Base-by-base conservation (phyloP, 176 grass and related monocot genomes). In the Triticum aestivum region DNA sequence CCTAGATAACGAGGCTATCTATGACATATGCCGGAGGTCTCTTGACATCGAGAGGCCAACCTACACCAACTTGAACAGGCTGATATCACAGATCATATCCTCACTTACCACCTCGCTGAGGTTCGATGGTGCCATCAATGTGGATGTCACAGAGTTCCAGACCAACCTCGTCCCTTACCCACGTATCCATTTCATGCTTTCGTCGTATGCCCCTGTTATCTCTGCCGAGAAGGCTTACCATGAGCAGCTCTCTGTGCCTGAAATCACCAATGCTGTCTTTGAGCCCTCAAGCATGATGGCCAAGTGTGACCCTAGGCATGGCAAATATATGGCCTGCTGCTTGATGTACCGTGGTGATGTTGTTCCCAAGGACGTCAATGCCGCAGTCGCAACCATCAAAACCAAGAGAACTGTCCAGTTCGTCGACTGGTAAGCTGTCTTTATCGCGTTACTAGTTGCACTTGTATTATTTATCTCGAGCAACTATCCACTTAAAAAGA, bases 271-370 rank as follows among this genome's bases (percentile, higher is more conserved):
- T 86, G 91, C 96, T 65, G 96, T 98, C n/a, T 98, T 98, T 80
- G 96, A 98, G 83, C 96, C 96, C 34, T 93, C 96, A 70, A 95
- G 91, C 91, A 98, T 98, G 96, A 98, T 98, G 96, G 96, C 96
- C 35, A 98, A 98, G 82, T 98, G 96, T 78, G 96, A 98, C 89
- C 96, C 96, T 34, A 95, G 96, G 82, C 96, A 98, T 0, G 96
- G 96, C 20, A 98, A 98, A 80, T 98, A 98, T 63, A 98, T 98
- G 93, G 96, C 96, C 49, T 98, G 96, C 83, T 98, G 96, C 79
- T 84, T 98, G 81, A 98, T 98, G 96, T 98, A 98, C 81, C 93
- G 96, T 68, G 96, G 96, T 21, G 96, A 98, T 89, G 96, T 98
- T 73, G 96, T 98, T 12, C 96, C 96, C 24, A 98, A 98, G 91